A percentile compares a stretch with the other conserved stretches of the same genome.
phyloP scores from a whole-genome alignment of 768 basidiomycete species.

The Termitomyces eurrhizus region DNA sequence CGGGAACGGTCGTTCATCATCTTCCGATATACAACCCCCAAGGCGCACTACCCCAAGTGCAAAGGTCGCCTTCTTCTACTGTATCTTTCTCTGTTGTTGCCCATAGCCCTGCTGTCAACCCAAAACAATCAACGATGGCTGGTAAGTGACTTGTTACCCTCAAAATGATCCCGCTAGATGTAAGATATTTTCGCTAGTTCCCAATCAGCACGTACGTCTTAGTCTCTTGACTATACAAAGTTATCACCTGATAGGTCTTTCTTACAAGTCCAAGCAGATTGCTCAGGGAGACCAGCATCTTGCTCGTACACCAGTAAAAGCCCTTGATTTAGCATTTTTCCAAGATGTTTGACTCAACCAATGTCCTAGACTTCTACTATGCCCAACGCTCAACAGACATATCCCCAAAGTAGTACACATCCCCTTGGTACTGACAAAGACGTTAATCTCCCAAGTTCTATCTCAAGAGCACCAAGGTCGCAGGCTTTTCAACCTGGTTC shows the following conservation, averaged over 20 bases:
- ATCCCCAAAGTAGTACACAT: not conserved
- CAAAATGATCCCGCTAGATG: not conserved
- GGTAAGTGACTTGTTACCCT: not conserved
- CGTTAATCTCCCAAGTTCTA: constrained; percentile 1
- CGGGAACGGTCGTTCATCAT: not conserved
- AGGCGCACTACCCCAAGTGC: not conserved
- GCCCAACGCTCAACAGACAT: not conserved
- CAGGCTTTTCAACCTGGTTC: constrained; percentile 3
- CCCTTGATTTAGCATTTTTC: not conserved
- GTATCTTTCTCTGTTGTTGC: not conserved
- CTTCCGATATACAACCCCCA: not conserved
- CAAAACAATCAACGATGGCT: not conserved
- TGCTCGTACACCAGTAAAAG: not conserved
- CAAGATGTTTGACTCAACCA: not conserved
- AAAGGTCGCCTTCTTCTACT: not conserved
- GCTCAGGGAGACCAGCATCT: not conserved
- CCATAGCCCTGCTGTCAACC: not conserved
- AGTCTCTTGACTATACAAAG: no score
- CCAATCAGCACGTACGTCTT: not conserved
- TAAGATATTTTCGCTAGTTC: not conserved
- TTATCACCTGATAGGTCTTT: not conserved
- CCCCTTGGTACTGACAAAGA: not conserved
- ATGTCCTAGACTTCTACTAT: not conserved
- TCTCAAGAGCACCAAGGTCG: constrained; percentile 3
- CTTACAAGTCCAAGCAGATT: not conserved